Evolutionary conservation across 306 rosid species (phyloP).

Genomic region (Trifolium repens): DNA sequence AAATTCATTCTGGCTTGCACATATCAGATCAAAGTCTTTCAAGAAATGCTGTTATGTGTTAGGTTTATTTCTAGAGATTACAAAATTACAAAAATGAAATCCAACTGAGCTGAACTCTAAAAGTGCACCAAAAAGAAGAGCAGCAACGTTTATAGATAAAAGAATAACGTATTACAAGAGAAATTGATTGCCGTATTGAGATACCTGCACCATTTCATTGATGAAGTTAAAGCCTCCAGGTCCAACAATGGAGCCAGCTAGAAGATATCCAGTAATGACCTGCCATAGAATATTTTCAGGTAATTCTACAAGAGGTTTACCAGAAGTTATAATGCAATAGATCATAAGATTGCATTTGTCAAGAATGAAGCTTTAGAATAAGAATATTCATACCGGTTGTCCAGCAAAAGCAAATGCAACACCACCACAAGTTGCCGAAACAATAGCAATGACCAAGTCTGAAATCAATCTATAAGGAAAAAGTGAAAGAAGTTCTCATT

Average conservation of each 20-base stretch:
- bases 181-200: conserved; percentile 35
- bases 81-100: conserved; percentile 17
- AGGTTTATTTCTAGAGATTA: conserved; percentile 1
- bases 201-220: conserved; percentile 99
- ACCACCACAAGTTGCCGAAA: conserved; percentile 98
- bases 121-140: conserved; percentile 8
- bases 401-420: conserved; percentile 98
- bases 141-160: background rate
- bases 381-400: conserved; percentile 80
- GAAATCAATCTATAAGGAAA: conserved; percentile 76
- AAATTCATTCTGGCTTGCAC: conserved; percentile 21
- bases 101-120: conserved; percentile 26
- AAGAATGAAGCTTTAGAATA: conserved; percentile 40
- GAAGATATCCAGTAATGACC: conserved; percentile 95
- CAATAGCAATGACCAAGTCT: conserved; percentile 92
- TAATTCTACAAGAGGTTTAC: conserved; percentile 15
- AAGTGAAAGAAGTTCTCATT: conserved; percentile 32
- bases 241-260: conserved; percentile 93
- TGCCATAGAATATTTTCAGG: conserved; percentile 49
- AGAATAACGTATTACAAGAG: conserved; percentile 29
- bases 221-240: conserved; percentile 97
- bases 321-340: conserved; percentile 26
- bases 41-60: background rate
- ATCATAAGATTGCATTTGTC: conserved; percentile 19
- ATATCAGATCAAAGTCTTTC: conserved; percentile 26